A percentile compares a stretch with the other conserved stretches of the same genome.
Evolutionary conservation across 441 rosid species (phyloP).

Genomic region (Brassica hybrid): DNA sequence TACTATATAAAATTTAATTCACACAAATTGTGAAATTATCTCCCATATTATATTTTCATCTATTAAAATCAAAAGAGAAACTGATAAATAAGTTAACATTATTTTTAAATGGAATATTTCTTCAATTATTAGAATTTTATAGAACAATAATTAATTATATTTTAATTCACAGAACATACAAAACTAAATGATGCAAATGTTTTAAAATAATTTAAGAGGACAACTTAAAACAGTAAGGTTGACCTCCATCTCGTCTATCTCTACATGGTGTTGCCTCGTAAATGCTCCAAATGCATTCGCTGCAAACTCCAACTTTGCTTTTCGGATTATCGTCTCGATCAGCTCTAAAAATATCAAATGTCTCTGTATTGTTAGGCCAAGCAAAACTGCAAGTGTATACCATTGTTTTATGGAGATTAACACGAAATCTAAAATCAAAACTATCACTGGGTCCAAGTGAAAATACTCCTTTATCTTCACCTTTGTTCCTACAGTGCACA

Average conservation of each 20-base stretch:
- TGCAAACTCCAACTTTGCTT: slow-evolving; percentile 29
- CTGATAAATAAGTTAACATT: too few relatives aligned
- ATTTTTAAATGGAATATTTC: too few relatives aligned
- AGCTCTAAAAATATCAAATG: slow-evolving; percentile 36
- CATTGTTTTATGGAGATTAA: slow-evolving; percentile 29
- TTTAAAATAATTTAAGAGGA: neutral
- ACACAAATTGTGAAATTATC: too few relatives aligned
- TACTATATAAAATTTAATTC: too few relatives aligned
- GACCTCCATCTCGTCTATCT: slow-evolving; percentile 33
- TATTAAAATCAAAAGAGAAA: too few relatives aligned
- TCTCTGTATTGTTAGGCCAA: slow-evolving; percentile 19
- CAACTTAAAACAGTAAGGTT: slow-evolving; percentile 30
- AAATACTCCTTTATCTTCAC: slow-evolving; percentile 6
- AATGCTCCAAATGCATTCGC: slow-evolving; percentile 31
- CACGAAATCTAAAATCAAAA: slow-evolving; percentile 37
- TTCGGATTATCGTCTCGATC: slow-evolving; percentile 31
- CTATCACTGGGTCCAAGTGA: neutral
- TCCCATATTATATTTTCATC: too few relatives aligned
- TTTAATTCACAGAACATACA: too few relatives aligned
- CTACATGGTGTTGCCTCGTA: slow-evolving; percentile 28
- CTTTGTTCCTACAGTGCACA: slow-evolving; percentile 33
- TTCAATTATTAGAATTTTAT: too few relatives aligned
- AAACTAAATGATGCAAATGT: too few relatives aligned
- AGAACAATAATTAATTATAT: too few relatives aligned
- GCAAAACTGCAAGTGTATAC: slow-evolving; percentile 25